Evolutionary conservation across 768 basidiomycete genomes (phyloP), one percentile per base, ranked within the genome.

Genomic region (Lactarius pseudohatsudake): DNA sequence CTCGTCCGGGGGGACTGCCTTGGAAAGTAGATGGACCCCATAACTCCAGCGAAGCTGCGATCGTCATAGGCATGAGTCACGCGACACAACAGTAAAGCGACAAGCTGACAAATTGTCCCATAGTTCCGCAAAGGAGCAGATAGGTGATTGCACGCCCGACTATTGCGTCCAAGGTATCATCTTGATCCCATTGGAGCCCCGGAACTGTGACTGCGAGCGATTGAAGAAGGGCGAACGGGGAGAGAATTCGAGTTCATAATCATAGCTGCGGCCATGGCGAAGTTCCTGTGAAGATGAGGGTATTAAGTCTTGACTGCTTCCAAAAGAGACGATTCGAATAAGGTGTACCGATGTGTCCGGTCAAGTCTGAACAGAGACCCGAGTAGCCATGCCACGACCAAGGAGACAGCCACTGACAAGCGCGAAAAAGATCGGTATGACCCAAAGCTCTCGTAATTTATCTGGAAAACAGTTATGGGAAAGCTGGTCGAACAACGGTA

Each of bases 171-270:
- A 85, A 82, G 72, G 86, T 91, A 74, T 98, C 96, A 61, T 91
- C 85, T 3, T 79, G 67, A 10, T 82, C 88, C 93, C 94, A 94
- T 72, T 90, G 90, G 30, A 96, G 81, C 4, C 86, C 86, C 0
- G 88, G 88, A 0, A 96, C 93, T 16, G 91, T 89, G 62, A 90
- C 78, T 7, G 92, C 92, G 20, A 98, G 86, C 68, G 87, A 89
- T 75, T 97, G 90, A 87, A 98, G 92, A 38, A 99, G 81, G 0
- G 96, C 96, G 66, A 98, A 98, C 93, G 0, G 96, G 96, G 5
- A 99, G 85, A 0, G 93, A 93, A 75, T 98, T 98, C 4, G 91
- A 93, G 76, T 95, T 96, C 89, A 94, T 91, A 80, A 92, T 92
- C 87, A 90, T 93, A 28, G 90, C 81, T 0, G 91, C 88, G 0